Evolutionary conservation across 768 basidiomycete genomes (phyloP).

Genomic region (Epithele typhae): DNA sequence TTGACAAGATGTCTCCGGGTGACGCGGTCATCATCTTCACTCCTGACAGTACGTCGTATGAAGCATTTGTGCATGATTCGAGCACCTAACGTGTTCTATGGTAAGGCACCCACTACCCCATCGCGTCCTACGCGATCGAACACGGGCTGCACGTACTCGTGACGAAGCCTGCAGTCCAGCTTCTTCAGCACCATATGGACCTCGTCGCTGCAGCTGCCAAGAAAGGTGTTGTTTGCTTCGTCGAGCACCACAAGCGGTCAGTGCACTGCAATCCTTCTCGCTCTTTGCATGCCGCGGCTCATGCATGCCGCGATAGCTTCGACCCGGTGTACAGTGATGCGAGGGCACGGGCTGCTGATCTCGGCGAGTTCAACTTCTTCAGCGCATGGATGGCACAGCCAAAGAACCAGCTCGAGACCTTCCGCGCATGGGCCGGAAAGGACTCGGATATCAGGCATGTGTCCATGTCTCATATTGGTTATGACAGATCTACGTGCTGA

Average conservation of each 20-base stretch:
- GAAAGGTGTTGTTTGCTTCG: slow-evolving; percentile 82
- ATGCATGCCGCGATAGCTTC: slow-evolving; percentile 39
- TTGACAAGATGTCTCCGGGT: slow-evolving; percentile 71
- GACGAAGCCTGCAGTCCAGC: slow-evolving; percentile 90
- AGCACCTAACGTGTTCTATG: background rate
- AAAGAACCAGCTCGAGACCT: slow-evolving; percentile 91
- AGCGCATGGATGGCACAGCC: slow-evolving; percentile 98
- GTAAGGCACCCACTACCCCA: slow-evolving; percentile 77
- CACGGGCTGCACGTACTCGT: slow-evolving; percentile 83
- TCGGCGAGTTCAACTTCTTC: slow-evolving; percentile 96
- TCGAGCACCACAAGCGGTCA: slow-evolving; percentile 91
- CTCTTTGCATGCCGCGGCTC: background rate
- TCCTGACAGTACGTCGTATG: slow-evolving; percentile 61
- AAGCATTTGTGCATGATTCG: background rate
- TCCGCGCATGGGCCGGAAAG: slow-evolving; percentile 93
- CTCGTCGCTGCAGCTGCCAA: slow-evolving; percentile 74
- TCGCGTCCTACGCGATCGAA: slow-evolving; percentile 83
- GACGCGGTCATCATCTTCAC: slow-evolving; percentile 94
- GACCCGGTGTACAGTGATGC: slow-evolving; percentile 95
- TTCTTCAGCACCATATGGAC: slow-evolving; percentile 76
- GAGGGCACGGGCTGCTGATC: slow-evolving; percentile 62
- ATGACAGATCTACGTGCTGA: too few species aligned
- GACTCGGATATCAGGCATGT: slow-evolving; percentile 84
- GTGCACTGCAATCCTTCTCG: slow-evolving; percentile 2
- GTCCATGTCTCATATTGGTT: too few species aligned